Evolutionary conservation across 805 yeast genomes (phyloP).

Genomic region (Vanderwaltozyma polyspora): DNA sequence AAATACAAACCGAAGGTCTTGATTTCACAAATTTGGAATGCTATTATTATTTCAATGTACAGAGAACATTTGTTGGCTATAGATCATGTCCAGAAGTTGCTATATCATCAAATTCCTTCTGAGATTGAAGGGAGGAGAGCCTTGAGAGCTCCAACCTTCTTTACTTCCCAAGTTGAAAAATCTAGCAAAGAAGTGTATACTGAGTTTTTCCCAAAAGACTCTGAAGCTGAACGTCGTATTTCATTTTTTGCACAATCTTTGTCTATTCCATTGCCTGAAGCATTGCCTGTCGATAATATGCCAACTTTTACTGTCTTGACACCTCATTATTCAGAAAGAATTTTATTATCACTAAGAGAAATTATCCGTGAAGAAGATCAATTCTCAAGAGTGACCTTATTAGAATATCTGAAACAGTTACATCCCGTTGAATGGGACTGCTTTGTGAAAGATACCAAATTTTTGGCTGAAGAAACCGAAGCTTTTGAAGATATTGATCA

Average conservation of each 20-base stretch:
- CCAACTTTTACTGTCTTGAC: conserved; percentile 96
- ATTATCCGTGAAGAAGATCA: conserved; percentile 96
- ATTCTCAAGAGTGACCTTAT: conserved; percentile 83
- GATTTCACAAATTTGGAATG: conserved; percentile 98
- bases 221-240: conserved; percentile 99
- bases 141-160: conserved; percentile 96
- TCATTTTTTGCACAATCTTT: conserved; percentile 98
- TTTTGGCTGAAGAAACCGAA: conserved; percentile 88
- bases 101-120: conserved; percentile 97
- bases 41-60: conserved; percentile 97
- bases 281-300: conserved; percentile 98
- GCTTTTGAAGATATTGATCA: conserved; percentile 42
- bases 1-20: conserved; percentile 97
- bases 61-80: conserved; percentile 97
- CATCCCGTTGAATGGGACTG: conserved; percentile 98
- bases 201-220: conserved; percentile 92
- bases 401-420: conserved; percentile 88
- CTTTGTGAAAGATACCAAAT: conserved; percentile 91
- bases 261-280: conserved; percentile 98
- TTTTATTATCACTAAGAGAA: conserved; percentile 83
- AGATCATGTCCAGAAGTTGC: conserved; percentile 94
- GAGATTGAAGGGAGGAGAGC: conserved; percentile 98
- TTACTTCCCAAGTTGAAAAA: conserved; percentile 92
- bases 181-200: conserved; percentile 46
- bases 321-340: conserved; percentile 95